phyloP scores from a whole-genome alignment of 2,329 filamentous ascomycete species.

The Anisogramma anomala region DNA sequence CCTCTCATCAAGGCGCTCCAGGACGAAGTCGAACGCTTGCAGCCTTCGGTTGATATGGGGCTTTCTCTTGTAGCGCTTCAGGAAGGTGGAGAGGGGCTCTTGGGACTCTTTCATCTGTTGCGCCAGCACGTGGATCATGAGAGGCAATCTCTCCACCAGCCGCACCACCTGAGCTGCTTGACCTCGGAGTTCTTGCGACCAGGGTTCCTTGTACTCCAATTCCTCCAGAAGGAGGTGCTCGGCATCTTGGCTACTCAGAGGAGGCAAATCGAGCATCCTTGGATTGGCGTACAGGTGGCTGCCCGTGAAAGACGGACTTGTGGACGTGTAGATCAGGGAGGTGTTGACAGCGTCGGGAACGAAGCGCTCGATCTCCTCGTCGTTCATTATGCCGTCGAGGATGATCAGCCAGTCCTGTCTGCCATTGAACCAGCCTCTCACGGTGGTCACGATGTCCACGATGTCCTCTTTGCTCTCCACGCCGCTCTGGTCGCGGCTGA shows the following conservation, averaged over 20 bases:
- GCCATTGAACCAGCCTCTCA: slow-evolving; percentile 49
- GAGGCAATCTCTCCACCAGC: slow-evolving; percentile 51
- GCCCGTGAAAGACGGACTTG: slow-evolving; percentile 44
- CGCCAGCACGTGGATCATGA: slow-evolving; percentile 57
- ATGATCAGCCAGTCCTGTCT: slow-evolving; percentile 56
- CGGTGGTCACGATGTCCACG: slow-evolving; percentile 40
- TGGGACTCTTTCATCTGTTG: slow-evolving; percentile 48
- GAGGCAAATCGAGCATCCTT: slow-evolving; percentile 42
- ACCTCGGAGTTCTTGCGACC: slow-evolving; percentile 39
- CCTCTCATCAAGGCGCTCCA: slow-evolving; percentile 35
- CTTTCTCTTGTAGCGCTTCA: slow-evolving; percentile 44
- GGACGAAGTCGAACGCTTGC: slow-evolving; percentile 35
- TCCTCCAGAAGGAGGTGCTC: slow-evolving; percentile 50
- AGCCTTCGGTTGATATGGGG: slow-evolving; percentile 38
- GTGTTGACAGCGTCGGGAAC: slow-evolving; percentile 54
- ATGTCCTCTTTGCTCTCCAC: slow-evolving; percentile 28
- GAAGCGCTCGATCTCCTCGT: slow-evolving; percentile 45
- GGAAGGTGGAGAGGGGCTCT: slow-evolving; percentile 50
- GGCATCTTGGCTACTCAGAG: slow-evolving; percentile 45
- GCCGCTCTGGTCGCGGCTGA: slow-evolving; percentile 30
- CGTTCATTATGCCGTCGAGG: slow-evolving; percentile 55
- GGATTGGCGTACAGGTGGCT: slow-evolving; percentile 49
- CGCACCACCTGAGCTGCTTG: slow-evolving; percentile 52
- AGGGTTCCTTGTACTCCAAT: slow-evolving; percentile 45
- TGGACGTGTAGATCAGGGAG: slow-evolving; percentile 57